These are phyloP conservation scores for Fusarium poae DNA, from an alignment of 2,329 filamentous ascomycete genomes.

Conservation along the genomic window DNA sequence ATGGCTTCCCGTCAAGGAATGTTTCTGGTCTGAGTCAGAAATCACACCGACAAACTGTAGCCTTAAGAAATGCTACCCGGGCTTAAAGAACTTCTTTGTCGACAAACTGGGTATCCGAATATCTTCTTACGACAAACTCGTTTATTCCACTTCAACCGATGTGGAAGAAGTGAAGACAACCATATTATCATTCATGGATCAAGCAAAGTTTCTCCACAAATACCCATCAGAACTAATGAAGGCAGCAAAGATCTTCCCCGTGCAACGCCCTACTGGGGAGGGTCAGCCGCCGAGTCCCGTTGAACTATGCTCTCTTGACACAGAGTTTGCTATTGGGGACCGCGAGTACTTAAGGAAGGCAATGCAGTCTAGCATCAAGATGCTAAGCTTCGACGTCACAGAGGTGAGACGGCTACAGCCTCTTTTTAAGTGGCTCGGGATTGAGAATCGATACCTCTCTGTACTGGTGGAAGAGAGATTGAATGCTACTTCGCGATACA, in stretches of 20 bases:
- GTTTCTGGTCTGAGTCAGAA: constrained; percentile 31
- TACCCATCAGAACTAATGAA: constrained; percentile 1
- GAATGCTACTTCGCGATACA: not conserved
- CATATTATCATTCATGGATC: constrained; percentile 5
- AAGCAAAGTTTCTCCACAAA: not conserved
- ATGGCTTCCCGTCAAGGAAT: constrained; percentile 23
- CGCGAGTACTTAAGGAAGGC: not conserved
- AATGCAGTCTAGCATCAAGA: not conserved
- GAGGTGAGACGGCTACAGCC: constrained; percentile 9
- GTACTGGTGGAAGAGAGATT: not conserved
- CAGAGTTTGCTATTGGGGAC: constrained; percentile 26
- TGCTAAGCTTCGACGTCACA: constrained; percentile 19
- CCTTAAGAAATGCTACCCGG: constrained; percentile 14
- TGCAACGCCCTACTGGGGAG: not conserved
- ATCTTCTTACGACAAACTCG: constrained; percentile 23
- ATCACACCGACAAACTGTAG: not conserved
- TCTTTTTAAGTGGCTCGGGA: constrained; percentile 17
- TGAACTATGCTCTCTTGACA: not conserved
- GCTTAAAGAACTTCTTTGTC: constrained; percentile 18
- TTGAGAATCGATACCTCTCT: constrained; percentile 30
- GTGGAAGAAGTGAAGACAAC: not conserved
- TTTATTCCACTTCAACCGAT: not conserved
- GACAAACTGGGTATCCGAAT: constrained; percentile 11
- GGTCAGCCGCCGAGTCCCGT: not conserved
- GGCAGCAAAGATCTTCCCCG: constrained; percentile 29